Conservation (phyloP, 345 rosid genomes). For the Viola odorata region DNA sequence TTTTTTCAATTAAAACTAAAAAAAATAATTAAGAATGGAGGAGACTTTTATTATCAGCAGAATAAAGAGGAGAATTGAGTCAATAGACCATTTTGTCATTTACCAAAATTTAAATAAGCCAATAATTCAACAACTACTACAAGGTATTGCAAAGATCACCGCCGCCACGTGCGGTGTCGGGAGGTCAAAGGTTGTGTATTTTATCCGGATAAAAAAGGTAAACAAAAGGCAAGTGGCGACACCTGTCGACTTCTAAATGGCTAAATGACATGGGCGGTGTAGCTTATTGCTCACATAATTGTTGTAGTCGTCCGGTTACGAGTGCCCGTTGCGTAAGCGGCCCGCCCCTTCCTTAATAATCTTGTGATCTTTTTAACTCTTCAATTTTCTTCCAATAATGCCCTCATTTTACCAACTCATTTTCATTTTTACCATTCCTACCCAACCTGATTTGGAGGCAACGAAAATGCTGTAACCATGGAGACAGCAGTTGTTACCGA, state of each 20-base stretch:
- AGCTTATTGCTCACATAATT: constrained; percentile 5
- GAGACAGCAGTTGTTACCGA: too few relatives aligned
- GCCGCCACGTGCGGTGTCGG: constrained; percentile 34
- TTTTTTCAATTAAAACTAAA: too few relatives aligned
- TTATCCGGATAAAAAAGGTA: neutral
- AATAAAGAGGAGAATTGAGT: too few relatives aligned
- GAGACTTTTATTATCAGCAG: too few relatives aligned
- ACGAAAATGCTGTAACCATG: too few relatives aligned
- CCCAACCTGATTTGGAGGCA: neutral
- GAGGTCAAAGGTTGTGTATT: constrained; percentile 15
- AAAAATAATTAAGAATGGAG: too few relatives aligned
- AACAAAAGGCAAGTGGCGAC: neutral
- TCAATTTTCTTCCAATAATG: neutral
- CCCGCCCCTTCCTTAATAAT: constrained; percentile 12
- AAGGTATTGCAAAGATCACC: constrained; percentile 7
- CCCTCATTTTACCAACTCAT: neutral
- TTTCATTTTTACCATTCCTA: neutral
- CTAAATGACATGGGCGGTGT: constrained; percentile 5
- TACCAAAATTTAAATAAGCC: too few relatives aligned
- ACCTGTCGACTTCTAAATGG: constrained; percentile 15
- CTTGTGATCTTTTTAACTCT: neutral
- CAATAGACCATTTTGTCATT: too few relatives aligned
- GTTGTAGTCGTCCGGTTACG: constrained; percentile 9
- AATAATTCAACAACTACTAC: too few relatives aligned
- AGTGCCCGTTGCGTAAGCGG: constrained; percentile 28